phyloP scores from a whole-genome alignment of 129 eudicot species.

The Glebionis coronaria region DNA sequence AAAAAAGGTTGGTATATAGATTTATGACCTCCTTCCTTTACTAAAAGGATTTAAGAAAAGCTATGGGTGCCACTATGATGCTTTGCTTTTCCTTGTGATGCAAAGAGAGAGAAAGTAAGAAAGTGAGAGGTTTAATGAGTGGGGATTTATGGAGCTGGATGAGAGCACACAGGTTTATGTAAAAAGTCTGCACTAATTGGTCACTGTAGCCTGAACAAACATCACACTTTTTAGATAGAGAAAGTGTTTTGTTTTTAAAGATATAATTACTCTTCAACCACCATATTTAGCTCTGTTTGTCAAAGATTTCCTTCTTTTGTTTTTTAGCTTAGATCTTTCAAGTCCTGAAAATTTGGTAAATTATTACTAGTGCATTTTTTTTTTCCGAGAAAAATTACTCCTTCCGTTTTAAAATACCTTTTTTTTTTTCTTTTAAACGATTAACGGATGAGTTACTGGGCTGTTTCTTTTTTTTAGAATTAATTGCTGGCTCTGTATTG shows the following conservation, averaged over 20 bases:
- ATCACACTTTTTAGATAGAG: conserved; percentile 13
- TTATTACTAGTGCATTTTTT: no score
- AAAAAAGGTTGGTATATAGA: conserved; percentile 16
- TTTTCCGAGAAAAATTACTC: no score
- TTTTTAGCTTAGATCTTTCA: not conserved
- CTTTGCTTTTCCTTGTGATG: conserved; percentile 14
- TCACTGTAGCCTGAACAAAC: conserved; percentile 30
- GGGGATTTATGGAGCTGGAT: conserved; percentile 19
- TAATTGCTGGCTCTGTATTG: no score
- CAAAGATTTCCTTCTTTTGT: conserved; percentile 19
- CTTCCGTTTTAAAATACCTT: no score
- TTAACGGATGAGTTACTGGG: no score
- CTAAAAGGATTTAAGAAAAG: conserved; percentile 26
- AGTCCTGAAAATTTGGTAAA: no score
- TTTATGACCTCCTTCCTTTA: conserved; percentile 33
- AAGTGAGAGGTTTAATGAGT: conserved; percentile 5
- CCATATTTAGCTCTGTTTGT: conserved; percentile 21
- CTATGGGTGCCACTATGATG: conserved; percentile 24
- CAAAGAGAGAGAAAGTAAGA: conserved; percentile 25
- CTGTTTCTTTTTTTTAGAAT: no score
- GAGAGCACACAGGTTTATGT: not conserved
- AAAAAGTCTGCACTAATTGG: conserved; percentile 31
- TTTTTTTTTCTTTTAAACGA: no score
- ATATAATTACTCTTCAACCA: conserved; percentile 24
- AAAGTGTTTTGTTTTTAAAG: conserved; percentile 15